A percentile compares a stretch with the other conserved stretches of the same genome.
Evolutionary conservation across 257 asterid genomes (phyloP).

Genomic region (Petunia axillaris): DNA sequence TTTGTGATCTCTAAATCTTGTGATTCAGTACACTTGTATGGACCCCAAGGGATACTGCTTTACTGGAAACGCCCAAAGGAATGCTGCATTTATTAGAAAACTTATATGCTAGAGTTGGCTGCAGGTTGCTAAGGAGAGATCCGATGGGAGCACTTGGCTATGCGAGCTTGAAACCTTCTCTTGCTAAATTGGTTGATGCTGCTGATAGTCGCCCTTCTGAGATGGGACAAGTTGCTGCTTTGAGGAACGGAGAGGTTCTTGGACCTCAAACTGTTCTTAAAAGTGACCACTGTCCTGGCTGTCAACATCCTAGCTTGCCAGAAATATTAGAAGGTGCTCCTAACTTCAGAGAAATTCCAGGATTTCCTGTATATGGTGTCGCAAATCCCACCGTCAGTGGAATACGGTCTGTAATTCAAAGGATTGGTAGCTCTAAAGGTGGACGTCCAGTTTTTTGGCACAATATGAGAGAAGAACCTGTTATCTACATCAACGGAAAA

Average conservation of each 20-base stretch:
- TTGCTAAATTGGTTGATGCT: slow-evolving; percentile 47
- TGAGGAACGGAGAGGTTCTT: slow-evolving; percentile 93
- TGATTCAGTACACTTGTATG: not conserved
- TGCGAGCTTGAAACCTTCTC: slow-evolving; percentile 57
- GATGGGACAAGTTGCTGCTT: slow-evolving; percentile 93
- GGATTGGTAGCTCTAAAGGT: slow-evolving; percentile 83
- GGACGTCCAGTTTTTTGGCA: slow-evolving; percentile 96
- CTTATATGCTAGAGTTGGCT: slow-evolving; percentile 22
- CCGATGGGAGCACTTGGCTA: slow-evolving; percentile 98
- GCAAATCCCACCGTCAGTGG: slow-evolving; percentile 95
- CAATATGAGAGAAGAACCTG: slow-evolving; percentile 99
- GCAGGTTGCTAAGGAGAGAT: slow-evolving; percentile 94
- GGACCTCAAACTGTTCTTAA: slow-evolving; percentile 98
- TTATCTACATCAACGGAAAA: slow-evolving; percentile 90
- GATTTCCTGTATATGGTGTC: slow-evolving; percentile 96
- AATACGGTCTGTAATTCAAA: slow-evolving; percentile 83
- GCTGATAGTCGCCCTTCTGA: slow-evolving; percentile 74
- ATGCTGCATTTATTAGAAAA: slow-evolving; percentile 24
- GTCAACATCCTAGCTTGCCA: slow-evolving; percentile 83
- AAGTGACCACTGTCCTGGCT: slow-evolving; percentile 97
- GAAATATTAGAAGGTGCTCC: slow-evolving; percentile 99
- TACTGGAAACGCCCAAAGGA: not conserved
- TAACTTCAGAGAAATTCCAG: slow-evolving; percentile 91
- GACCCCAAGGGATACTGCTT: not conserved
- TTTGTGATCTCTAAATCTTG: not conserved